Conservation (phyloP, 768 basidiomycete genomes). For the Phylloporus sp. region DNA sequence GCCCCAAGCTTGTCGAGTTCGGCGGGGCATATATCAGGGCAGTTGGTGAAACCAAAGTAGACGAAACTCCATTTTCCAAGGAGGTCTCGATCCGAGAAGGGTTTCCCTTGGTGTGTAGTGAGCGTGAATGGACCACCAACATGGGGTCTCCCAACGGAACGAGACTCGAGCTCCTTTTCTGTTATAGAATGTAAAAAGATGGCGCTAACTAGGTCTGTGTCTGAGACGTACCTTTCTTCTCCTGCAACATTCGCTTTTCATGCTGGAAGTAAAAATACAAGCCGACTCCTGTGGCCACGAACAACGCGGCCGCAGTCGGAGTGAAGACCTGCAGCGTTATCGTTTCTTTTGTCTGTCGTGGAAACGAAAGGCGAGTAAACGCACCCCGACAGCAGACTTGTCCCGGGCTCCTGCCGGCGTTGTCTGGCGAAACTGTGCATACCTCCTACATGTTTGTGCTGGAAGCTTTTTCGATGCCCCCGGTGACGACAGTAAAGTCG, state of each 20-base stretch:
- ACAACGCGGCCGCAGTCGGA: slow-evolving; percentile 75
- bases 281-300: slow-evolving; percentile 76
- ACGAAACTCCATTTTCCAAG: slow-evolving; percentile 87
- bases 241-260: slow-evolving; percentile 76
- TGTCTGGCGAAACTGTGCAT: slow-evolving; percentile 18
- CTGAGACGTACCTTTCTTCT: slow-evolving; percentile 60
- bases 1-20: slow-evolving; percentile 92
- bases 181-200: background rate
- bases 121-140: slow-evolving; percentile 91
- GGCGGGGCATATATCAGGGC: slow-evolving; percentile 97
- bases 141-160: slow-evolving; percentile 76
- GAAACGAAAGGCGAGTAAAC: slow-evolving; percentile 4
- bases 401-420: slow-evolving; percentile 28
- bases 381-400: slow-evolving; percentile 33
- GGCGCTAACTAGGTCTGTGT: background rate
- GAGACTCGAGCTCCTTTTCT: slow-evolving; percentile 73
- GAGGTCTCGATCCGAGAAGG: slow-evolving; percentile 80
- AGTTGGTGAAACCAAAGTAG: slow-evolving; percentile 99
- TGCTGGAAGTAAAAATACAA: slow-evolving; percentile 84
- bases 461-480: background rate
- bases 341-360: background rate
- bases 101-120: slow-evolving; percentile 54
- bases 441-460: slow-evolving; percentile 8
- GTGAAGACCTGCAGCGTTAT: slow-evolving; percentile 72
- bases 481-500: slow-evolving; percentile 1